Base-by-base conservation (phyloP, 225 moss, liverwort and hornwort species). In the Anthoceros angustus region DNA sequence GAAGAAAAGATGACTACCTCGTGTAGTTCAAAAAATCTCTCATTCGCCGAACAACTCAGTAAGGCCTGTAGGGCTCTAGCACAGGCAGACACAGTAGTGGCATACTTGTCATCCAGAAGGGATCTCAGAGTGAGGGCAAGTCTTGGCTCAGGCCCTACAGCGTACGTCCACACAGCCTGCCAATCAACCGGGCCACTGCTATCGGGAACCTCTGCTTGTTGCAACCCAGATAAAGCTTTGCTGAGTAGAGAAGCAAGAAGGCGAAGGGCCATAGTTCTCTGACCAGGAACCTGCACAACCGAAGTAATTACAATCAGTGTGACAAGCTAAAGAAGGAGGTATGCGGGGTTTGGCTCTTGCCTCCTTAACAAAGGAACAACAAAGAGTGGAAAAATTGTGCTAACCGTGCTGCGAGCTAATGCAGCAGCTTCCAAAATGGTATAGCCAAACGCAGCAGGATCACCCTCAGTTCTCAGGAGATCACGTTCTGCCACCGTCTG, bases 111-210 rank as follows among this genome's bases (percentile, higher is more conserved):
- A 79, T 98, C 98, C 74, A 98, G 77, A 68, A 88, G 88, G 69
- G 89, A 78, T 77, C 92, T 86, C 72, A 92, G 82, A 41, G 83
- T 86, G 64, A 98, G 72, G 38, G 86, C 80, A 64, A 98, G 71
- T 42, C 89, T 81, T 70, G 89, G 87, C 69, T 98, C 98, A 42
- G 98, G 92, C 68, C 98, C 98, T 41, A 98, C 73, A 12, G 89
- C 83, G 61, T 98, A 98, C 14, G 98, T 89, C 98, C 98, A 98
- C 24, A 92, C 70, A 64, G 98, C 98, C 74, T 92, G 98, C 98
- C 98, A 98, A 79, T 98, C 98, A 55, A 87, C 77, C 41, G 62
- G 63, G 43, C 61, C 50, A 69, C 69, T 68, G 49, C 9, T 63
- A 63, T 63, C 71, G 43, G 67, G 49, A 71, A 66, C 66, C 65